Base-by-base conservation (phyloP, 1,284 basidiomycete species). In the Boletellus sp. region DNA sequence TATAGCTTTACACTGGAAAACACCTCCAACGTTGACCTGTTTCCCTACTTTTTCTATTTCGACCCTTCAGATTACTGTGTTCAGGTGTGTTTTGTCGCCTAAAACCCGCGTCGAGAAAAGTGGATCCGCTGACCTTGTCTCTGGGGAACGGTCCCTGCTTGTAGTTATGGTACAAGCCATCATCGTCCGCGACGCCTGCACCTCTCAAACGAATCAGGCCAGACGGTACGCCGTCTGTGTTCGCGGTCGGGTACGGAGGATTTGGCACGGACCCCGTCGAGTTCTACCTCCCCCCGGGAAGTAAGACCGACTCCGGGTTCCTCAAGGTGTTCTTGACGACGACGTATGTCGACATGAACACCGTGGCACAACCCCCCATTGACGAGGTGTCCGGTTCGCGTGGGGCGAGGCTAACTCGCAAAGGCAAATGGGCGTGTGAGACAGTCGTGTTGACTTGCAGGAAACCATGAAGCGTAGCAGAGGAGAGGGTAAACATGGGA, bases 41-140 rank as follows among this genome's bases (percentile, higher is more conserved):
- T 60, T 10, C 60, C 62, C 13, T 61, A 64, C 43, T 16, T 61
- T 19, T 61, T 64, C 49, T 61, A 64, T 40, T 59, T 61, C 18
- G 62, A 61, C 10, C 62, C 62, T 6, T 62, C 52, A 5, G 60
- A 64, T 38, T 62, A 64, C 5, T 44, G 51, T 33, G 15, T 64
- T 24, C 43, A 55, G 13, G 60, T 64, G 3, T 21, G 52, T 60
- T 11, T 12, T n/a, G 4, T 47, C 37, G 11, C 18, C 11, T 11
- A 3, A 26, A 30, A 7, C 30, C 12, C 10, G 10, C 30, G 10
- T 13, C 30, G 12, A 30, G 12, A 13, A 43, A 12, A 2, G 21
- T 19, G 6, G 18, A 2, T 33, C 28, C n/a, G 49, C 38, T 41
- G 8, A 50, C 22, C 22, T 30, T 45, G 4, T 6, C 2, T 6